Conservation (phyloP, 257 asterid genomes). For the Verbena officinalis region DNA sequence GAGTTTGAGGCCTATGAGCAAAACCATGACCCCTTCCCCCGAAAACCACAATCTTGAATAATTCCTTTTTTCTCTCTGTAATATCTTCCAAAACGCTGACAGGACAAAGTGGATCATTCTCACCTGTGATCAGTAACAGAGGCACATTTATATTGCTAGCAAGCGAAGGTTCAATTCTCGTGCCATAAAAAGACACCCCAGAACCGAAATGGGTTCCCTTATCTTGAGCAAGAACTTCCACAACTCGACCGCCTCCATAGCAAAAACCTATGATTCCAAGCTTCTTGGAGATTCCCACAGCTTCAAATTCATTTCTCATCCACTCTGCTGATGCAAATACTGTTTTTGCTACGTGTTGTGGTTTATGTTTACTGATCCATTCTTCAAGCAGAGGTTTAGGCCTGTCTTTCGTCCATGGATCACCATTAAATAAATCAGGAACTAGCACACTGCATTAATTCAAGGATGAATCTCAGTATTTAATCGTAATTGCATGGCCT, state of each 20-base stretch:
- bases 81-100: conserved; percentile 41
- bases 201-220: conserved; percentile 51
- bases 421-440: conserved; percentile 70
- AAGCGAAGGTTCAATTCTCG: conserved; percentile 46
- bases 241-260: conserved; percentile 70
- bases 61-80: conserved; percentile 36
- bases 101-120: conserved; percentile 61
- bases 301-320: conserved; percentile 63
- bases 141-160: conserved; percentile 57
- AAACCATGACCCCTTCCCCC: conserved; percentile 68
- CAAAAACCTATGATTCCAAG: conserved; percentile 82
- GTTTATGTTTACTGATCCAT: conserved; percentile 52
- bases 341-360: conserved; percentile 41
- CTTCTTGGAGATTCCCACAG: conserved; percentile 65
- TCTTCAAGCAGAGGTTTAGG: conserved; percentile 44
- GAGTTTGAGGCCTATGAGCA: conserved; percentile 70
- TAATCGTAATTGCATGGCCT: too few relatives aligned
- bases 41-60: conserved; percentile 43
- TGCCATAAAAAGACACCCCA: conserved; percentile 76
- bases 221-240: conserved; percentile 71
- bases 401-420: conserved; percentile 70
- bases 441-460: conserved; percentile 70
- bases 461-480: too few relatives aligned
- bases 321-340: conserved; percentile 62
- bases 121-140: conserved; percentile 62